Evolutionary conservation across 176 grass and related monocot genomes (phyloP).

Genomic region (Cymbopogon citratus): DNA sequence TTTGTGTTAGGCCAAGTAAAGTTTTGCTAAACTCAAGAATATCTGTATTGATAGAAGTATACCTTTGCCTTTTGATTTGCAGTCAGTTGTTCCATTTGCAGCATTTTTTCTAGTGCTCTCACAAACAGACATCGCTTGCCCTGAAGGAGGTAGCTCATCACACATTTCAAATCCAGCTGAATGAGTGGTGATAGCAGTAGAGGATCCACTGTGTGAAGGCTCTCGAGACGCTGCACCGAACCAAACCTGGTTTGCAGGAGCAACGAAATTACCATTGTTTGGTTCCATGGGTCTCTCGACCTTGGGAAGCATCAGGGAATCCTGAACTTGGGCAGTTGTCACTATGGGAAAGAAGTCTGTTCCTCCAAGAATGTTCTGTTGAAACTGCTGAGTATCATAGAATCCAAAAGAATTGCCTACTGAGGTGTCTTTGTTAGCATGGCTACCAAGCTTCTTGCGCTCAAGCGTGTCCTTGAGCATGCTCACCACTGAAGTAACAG

Average conservation of each 20-base stretch:
- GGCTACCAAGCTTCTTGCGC: conserved; percentile 39
- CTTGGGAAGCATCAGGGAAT: too few relatives aligned
- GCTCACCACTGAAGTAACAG: conserved; percentile 50
- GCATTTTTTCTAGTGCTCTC: conserved; percentile 42
- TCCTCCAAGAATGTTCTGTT: conserved; percentile 31
- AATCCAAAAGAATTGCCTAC: conserved; percentile 41
- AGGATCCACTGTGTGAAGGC: conserved; percentile 53
- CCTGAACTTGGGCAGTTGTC: conserved; percentile 28
- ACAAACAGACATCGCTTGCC: conserved; percentile 43
- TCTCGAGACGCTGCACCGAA: conserved; percentile 32
- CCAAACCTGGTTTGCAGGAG: conserved; percentile 29
- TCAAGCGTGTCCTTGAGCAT: conserved; percentile 59
- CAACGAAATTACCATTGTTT: conserved; percentile 10
- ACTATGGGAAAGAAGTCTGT: conserved; percentile 15
- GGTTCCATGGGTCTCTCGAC: background rate
- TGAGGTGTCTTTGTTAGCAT: conserved; percentile 9
- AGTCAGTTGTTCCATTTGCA: conserved; percentile 33
- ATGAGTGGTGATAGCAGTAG: background rate
- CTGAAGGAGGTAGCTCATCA: conserved; percentile 34
- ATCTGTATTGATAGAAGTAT: background rate
- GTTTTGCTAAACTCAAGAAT: background rate
- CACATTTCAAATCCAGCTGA: conserved; percentile 50
- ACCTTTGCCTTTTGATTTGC: conserved; percentile 49
- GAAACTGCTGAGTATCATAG: conserved; percentile 30
- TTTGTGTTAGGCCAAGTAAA: background rate